phyloP scores from a whole-genome alignment of 2,329 filamentous ascomycete species.

The Polytolypa hystricis region DNA sequence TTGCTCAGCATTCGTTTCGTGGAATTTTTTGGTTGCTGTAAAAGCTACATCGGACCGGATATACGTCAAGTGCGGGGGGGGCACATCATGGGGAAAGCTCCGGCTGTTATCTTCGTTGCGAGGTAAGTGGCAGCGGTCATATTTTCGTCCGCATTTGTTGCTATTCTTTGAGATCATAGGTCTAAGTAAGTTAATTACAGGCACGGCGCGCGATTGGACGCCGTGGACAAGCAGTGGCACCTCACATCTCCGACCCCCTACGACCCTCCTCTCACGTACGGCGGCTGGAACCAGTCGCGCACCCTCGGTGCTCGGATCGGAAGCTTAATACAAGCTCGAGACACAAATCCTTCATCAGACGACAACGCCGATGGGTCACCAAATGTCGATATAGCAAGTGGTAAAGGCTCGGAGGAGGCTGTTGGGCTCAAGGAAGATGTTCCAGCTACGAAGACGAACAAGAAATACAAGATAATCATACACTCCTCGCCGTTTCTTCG shows the following conservation, averaged over 20 bases:
- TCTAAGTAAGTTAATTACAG: conserved; percentile 32
- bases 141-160: neutral
- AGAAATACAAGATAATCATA: conserved; percentile 67
- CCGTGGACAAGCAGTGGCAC: conserved; percentile 91
- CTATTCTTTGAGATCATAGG: neutral
- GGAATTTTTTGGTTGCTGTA: too few relatives aligned
- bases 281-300: conserved; percentile 80
- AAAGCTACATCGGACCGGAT: too few relatives aligned
- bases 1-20: too few relatives aligned
- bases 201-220: conserved; percentile 88
- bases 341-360: conserved; percentile 13
- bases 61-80: too few relatives aligned
- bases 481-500: conserved; percentile 90
- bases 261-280: conserved; percentile 88
- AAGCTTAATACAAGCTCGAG: conserved; percentile 49
- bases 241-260: conserved; percentile 86
- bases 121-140: conserved; percentile 23
- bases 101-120: conserved; percentile 32
- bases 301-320: conserved; percentile 73
- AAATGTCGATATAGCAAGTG: too few relatives aligned
- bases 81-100: conserved; percentile 30
- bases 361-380: neutral
- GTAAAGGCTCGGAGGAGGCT: neutral
- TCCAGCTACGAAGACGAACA: conserved; percentile 1
- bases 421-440: conserved; percentile 28